phyloP scores from a whole-genome alignment of 176 grass and related monocot species.

The Phoenix roebelenii region DNA sequence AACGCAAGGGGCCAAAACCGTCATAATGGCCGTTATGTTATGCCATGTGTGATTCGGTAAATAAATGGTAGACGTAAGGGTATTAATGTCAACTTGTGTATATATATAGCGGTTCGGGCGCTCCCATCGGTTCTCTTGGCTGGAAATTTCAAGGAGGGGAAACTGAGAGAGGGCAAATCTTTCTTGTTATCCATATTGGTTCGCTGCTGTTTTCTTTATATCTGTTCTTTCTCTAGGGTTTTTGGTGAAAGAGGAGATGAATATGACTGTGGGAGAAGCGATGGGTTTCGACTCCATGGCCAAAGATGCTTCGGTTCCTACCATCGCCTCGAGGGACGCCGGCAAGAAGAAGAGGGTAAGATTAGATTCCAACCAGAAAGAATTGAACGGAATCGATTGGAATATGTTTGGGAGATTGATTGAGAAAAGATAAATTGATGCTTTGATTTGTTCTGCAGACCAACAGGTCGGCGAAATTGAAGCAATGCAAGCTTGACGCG shows the following conservation, averaged over 20 bases:
- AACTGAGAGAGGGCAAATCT: background rate
- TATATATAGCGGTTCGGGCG: background rate
- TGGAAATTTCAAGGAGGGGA: background rate
- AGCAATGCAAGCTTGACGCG: slow-evolving; percentile 93
- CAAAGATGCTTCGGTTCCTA: slow-evolving; percentile 20
- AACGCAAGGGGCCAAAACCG: too few species aligned
- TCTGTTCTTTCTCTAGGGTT: too few species aligned
- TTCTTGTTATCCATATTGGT: background rate
- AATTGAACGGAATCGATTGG: slow-evolving; percentile 26
- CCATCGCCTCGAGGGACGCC: slow-evolving; percentile 35
- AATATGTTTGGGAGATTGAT: too few species aligned
- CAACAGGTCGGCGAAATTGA: slow-evolving; percentile 84
- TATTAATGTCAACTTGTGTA: too few species aligned
- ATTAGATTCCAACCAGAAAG: background rate
- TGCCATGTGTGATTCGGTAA: too few species aligned
- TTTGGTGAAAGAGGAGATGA: too few species aligned
- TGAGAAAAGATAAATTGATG: background rate
- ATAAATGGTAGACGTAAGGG: too few species aligned
- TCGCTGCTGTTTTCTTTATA: background rate
- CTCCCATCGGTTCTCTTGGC: background rate
- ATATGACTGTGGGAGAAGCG: too few species aligned
- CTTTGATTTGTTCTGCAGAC: slow-evolving; percentile 31
- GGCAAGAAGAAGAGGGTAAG: slow-evolving; percentile 79
- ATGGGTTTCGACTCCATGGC: slow-evolving; percentile 46
- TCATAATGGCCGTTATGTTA: too few species aligned